Percentiles rank a stretch among this genome's conserved stretches.
These are phyloP conservation scores for Capsicum pubescens DNA, from an alignment of 257 asterid species.

Conservation along the genomic window DNA sequence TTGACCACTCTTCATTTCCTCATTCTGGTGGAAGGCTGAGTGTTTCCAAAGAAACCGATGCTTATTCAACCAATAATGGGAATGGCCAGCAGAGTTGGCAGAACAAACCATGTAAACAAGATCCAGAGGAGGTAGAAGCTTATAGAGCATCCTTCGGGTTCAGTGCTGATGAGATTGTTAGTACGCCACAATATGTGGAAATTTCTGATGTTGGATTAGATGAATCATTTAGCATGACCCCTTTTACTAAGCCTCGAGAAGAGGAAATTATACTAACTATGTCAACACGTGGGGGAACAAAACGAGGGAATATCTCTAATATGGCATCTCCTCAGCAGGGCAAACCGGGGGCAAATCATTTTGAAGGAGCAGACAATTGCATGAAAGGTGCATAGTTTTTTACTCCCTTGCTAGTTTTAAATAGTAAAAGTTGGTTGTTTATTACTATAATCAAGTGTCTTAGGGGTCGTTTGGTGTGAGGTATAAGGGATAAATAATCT, in stretches of 20 bases:
- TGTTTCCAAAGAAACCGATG: constrained; percentile 87
- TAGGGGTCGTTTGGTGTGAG: too few species aligned
- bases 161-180: constrained; percentile 96
- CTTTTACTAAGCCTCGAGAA: constrained; percentile 49
- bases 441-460: not conserved
- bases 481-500: too few species aligned
- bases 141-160: constrained; percentile 98
- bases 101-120: constrained; percentile 70
- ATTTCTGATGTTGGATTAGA: constrained; percentile 71
- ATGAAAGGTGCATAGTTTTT: constrained; percentile 30
- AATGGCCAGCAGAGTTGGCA: constrained; percentile 74
- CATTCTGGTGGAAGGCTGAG: constrained; percentile 93
- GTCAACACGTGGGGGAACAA: constrained; percentile 42
- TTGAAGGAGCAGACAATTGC: constrained; percentile 37
- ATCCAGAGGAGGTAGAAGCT: constrained; percentile 92
- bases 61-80: constrained; percentile 66
- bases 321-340: constrained; percentile 46
- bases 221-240: constrained; percentile 74
- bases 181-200: constrained; percentile 84
- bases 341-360: constrained; percentile 48
- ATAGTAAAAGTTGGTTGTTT: not conserved
- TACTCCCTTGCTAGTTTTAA: constrained; percentile 7
- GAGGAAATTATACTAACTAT: constrained; percentile 48
- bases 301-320: constrained; percentile 37
- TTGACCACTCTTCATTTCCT: constrained; percentile 80